Evolutionary conservation across 2,329 filamentous ascomycete genomes (phyloP).

Genomic region (Aspergillus fructus): DNA sequence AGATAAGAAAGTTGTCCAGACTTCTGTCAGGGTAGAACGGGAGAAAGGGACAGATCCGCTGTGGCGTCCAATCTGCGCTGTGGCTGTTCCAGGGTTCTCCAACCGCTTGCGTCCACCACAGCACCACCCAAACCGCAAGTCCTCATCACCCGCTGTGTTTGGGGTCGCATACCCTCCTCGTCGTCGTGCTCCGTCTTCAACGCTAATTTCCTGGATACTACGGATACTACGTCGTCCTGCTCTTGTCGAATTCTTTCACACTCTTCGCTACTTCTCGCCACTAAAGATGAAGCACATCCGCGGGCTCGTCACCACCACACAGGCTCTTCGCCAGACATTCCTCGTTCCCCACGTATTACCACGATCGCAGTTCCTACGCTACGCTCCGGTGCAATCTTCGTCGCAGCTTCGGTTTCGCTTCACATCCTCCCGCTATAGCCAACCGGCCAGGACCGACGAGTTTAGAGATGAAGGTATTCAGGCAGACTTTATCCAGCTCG

Average conservation of each 20-base stretch:
- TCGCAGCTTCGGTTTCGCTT: slow-evolving; percentile 20
- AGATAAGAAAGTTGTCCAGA: slow-evolving; percentile 21
- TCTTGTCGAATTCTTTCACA: neutral
- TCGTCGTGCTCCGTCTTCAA: neutral
- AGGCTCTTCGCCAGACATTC: slow-evolving; percentile 33
- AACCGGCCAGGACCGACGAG: slow-evolving; percentile 9
- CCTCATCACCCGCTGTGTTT: neutral
- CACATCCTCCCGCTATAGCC: neutral
- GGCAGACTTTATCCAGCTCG: slow-evolving; percentile 32
- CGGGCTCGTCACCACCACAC: slow-evolving; percentile 32
- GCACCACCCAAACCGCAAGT: neutral
- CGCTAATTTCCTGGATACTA: neutral
- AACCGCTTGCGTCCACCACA: slow-evolving; percentile 10
- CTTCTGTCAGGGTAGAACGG: slow-evolving; percentile 4
- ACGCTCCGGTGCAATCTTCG: slow-evolving; percentile 8
- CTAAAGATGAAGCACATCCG: slow-evolving; percentile 35
- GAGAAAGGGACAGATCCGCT: slow-evolving; percentile 13
- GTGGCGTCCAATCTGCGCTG: slow-evolving; percentile 15
- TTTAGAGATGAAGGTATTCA: slow-evolving; percentile 37
- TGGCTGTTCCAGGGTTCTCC: slow-evolving; percentile 11
- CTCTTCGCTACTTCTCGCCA: neutral
- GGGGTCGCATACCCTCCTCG: neutral
- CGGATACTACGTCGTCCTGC: neutral
- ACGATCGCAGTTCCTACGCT: slow-evolving; percentile 15
- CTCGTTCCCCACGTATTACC: slow-evolving; percentile 20